phyloP scores from a whole-genome alignment of 2,329 filamentous ascomycete species.

The Tolypocladium nubicola region DNA sequence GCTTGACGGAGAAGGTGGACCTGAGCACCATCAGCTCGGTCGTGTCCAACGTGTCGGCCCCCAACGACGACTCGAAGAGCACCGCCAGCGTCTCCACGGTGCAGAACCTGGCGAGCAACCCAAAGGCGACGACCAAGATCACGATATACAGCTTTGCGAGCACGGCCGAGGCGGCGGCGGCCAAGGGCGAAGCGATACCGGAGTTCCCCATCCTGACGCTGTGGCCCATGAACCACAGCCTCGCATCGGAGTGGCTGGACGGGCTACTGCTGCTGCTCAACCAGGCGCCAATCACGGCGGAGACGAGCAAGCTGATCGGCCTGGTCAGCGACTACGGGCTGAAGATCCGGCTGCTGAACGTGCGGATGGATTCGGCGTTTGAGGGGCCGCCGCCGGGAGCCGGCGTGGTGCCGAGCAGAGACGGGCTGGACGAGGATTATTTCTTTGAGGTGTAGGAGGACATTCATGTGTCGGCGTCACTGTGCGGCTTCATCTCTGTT shows the following conservation, averaged over 20 bases:
- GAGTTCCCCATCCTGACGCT: slow-evolving; percentile 76
- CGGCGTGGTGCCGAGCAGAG: slow-evolving; percentile 68
- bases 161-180: slow-evolving; percentile 25
- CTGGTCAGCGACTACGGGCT: slow-evolving; percentile 84
- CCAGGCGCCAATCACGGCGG: slow-evolving; percentile 91
- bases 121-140: slow-evolving; percentile 65
- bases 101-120: slow-evolving; percentile 21
- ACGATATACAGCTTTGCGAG: slow-evolving; percentile 70
- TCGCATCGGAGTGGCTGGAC: slow-evolving; percentile 94
- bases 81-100: slow-evolving; percentile 30
- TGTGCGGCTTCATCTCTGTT: neutral
- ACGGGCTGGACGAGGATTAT: slow-evolving; percentile 85
- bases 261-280: slow-evolving; percentile 90
- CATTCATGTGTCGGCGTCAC: neutral
- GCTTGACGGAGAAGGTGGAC: slow-evolving; percentile 73
- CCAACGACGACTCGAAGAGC: slow-evolving; percentile 39
- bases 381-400: slow-evolving; percentile 57
- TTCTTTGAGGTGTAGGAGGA: slow-evolving; percentile 63
- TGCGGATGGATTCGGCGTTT: slow-evolving; percentile 70
- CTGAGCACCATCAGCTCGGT: slow-evolving; percentile 82
- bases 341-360: slow-evolving; percentile 85
- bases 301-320: slow-evolving; percentile 82
- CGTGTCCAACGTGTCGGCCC: slow-evolving; percentile 78
- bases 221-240: slow-evolving; percentile 65
- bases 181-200: slow-evolving; percentile 22